Conservation (phyloP, 768 basidiomycete genomes). For the Nidularia sp. region DNA sequence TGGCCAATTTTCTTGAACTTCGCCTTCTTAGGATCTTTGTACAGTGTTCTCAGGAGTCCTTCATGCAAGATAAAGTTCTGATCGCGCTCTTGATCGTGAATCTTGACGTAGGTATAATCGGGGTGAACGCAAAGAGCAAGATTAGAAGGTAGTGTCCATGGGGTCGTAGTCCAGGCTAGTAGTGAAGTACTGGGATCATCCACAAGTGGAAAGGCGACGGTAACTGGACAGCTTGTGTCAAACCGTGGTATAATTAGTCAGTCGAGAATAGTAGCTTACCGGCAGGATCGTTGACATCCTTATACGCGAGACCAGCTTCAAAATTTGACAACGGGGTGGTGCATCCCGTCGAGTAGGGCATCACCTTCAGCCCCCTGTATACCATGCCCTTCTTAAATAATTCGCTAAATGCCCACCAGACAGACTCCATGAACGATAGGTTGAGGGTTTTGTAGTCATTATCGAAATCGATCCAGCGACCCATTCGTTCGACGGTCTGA, state of each 20-base stretch:
- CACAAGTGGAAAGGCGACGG: constrained; percentile 88
- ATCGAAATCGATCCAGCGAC: constrained; percentile 99
- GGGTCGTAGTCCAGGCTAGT: constrained; percentile 98
- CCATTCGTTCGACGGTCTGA: constrained; percentile 93
- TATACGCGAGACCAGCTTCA: constrained; percentile 89
- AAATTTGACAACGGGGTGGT: constrained; percentile 98
- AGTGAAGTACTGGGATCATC: constrained; percentile 89
- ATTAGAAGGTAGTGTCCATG: constrained; percentile 97
- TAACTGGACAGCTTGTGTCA: constrained; percentile 45
- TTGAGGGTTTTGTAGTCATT: constrained; percentile 99
- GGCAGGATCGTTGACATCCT: constrained; percentile 92
- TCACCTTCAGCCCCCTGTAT: constrained; percentile 89
- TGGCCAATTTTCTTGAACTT: constrained; percentile 89
- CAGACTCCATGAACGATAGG: constrained; percentile 90
- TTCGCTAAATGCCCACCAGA: constrained; percentile 98
- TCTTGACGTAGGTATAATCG: constrained; percentile 94
- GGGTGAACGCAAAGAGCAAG: constrained; percentile 95
- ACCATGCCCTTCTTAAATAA: constrained; percentile 92
- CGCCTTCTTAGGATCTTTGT: constrained; percentile 96
- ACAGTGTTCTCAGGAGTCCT: constrained; percentile 77
- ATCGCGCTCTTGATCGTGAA: constrained; percentile 83
- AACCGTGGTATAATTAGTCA: not conserved
- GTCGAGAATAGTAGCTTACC: constrained; percentile 36
- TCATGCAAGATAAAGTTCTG: constrained; percentile 93
- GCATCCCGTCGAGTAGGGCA: constrained; percentile 97